Evolutionary conservation across 768 basidiomycete genomes (phyloP).

Genomic region (Lentinus tigrinus): DNA sequence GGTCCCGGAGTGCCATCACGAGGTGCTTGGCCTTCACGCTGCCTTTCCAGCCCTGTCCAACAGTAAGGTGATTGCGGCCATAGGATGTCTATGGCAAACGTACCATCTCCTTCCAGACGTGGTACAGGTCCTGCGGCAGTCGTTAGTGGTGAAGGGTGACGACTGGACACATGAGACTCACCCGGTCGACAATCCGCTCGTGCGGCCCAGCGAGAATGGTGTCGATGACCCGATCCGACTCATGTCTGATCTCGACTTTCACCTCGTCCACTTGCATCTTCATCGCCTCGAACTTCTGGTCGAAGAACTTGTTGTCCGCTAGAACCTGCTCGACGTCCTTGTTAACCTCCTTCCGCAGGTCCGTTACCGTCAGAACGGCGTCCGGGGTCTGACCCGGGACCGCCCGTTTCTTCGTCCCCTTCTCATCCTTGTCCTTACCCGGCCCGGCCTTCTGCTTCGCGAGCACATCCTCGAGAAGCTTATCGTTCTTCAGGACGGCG

Average conservation of each 20-base stretch:
- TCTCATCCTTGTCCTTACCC: not conserved
- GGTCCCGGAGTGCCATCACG: no score
- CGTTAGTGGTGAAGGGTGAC: constrained; percentile 23
- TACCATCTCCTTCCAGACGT: constrained; percentile 47
- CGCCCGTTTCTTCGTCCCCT: not conserved
- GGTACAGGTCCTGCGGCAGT: constrained; percentile 34
- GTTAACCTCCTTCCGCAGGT: not conserved
- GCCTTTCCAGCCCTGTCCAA: no score
- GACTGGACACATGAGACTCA: constrained; percentile 15
- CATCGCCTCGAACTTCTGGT: constrained; percentile 45
- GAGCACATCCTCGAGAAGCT: constrained; percentile 9
- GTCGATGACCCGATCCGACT: constrained; percentile 37
- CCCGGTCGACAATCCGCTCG: constrained; percentile 40
- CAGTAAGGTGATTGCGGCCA: no score
- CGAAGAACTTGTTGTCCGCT: constrained; percentile 42
- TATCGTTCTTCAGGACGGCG: constrained; percentile 6
- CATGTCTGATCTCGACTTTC: constrained; percentile 27
- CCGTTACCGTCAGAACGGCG: not conserved
- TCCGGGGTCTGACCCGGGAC: not conserved
- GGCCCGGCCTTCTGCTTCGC: not conserved
- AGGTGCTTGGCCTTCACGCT: no score
- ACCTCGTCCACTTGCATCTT: constrained; percentile 36
- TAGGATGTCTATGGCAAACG: no score
- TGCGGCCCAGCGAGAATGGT: constrained; percentile 42
- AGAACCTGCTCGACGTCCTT: constrained; percentile 29